A percentile compares a stretch with the other conserved stretches of the same genome.
phyloP scores from a whole-genome alignment of 805 yeast genomes.

The Metschnikowia arizonensis region DNA sequence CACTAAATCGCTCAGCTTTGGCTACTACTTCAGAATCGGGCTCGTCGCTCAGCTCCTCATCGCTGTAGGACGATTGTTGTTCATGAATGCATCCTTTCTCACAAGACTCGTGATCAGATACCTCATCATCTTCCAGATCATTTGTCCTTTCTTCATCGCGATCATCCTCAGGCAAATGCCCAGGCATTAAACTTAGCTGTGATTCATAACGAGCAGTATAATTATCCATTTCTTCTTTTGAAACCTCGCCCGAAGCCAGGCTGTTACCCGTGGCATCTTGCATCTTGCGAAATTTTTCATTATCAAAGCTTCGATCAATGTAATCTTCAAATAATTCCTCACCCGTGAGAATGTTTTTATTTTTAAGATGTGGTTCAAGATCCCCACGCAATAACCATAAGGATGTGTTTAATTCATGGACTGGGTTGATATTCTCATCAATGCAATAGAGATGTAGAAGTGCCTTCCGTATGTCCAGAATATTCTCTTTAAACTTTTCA shows the following conservation, averaged over 20 bases:
- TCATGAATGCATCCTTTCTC: neutral
- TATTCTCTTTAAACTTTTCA: neutral
- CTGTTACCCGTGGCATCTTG: neutral
- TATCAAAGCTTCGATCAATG: neutral
- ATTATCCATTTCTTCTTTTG: neutral
- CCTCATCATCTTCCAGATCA: neutral
- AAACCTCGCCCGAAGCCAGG: neutral
- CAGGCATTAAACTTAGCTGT: neutral
- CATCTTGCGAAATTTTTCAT: neutral
- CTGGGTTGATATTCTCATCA: neutral
- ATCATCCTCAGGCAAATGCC: neutral
- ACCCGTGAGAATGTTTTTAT: neutral
- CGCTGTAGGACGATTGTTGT: slow-evolving; percentile 1
- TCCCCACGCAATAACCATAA: neutral
- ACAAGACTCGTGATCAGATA: neutral
- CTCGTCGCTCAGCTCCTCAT: neutral
- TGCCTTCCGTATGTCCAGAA: neutral
- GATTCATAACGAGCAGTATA: neutral
- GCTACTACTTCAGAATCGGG: neutral
- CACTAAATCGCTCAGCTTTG: slow-evolving; percentile 46
- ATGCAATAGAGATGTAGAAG: slow-evolving; percentile 2
- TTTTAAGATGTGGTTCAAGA: neutral
- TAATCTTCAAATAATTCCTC: neutral
- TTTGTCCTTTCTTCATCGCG: neutral
- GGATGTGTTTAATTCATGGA: neutral